A percentile compares a stretch with the other conserved stretches of the same genome.
These are phyloP conservation scores for Pseudogymnoascus sp. DNA, from an alignment of 2,329 filamentous ascomycete species.

Conservation along the genomic window DNA sequence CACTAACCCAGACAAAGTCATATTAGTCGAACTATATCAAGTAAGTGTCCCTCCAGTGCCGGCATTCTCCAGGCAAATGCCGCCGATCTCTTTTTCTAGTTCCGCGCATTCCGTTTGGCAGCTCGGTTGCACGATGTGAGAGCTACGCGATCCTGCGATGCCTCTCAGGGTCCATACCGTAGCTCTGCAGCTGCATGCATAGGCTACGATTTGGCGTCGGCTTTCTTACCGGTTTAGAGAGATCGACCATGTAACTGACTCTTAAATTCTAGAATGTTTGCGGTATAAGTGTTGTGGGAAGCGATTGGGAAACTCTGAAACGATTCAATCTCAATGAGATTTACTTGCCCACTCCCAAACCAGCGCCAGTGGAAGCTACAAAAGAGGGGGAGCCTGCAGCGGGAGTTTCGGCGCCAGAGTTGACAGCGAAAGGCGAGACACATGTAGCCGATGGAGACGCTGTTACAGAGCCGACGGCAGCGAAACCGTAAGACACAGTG, in stretches of 20 bases:
- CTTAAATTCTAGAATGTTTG: slow-evolving; percentile 52
- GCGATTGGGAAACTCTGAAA: slow-evolving; percentile 64
- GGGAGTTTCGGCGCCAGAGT: not conserved
- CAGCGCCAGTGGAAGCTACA: slow-evolving; percentile 14
- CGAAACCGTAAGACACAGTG: not conserved
- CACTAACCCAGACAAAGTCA: slow-evolving; percentile 67
- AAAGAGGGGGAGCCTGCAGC: not conserved
- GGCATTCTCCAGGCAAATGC: not conserved
- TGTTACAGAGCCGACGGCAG: not conserved
- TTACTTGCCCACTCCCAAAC: slow-evolving; percentile 35
- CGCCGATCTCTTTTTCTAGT: slow-evolving; percentile 14
- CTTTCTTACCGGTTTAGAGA: not conserved
- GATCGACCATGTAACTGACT: slow-evolving; percentile 10
- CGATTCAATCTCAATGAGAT: slow-evolving; percentile 72
- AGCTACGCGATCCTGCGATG: not conserved
- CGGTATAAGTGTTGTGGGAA: slow-evolving; percentile 68
- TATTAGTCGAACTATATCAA: slow-evolving; percentile 74
- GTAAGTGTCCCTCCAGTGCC: slow-evolving; percentile 36
- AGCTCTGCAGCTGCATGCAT: slow-evolving; percentile 9
- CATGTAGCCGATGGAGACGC: not conserved
- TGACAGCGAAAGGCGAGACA: not conserved
- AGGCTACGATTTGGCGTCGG: slow-evolving; percentile 8
- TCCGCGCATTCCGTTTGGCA: slow-evolving; percentile 12
- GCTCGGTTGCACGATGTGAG: slow-evolving; percentile 14
- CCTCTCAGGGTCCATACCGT: not conserved